phyloP scores from a whole-genome alignment of 202 grass and related monocot genomes.

The Musa balbisiana region DNA sequence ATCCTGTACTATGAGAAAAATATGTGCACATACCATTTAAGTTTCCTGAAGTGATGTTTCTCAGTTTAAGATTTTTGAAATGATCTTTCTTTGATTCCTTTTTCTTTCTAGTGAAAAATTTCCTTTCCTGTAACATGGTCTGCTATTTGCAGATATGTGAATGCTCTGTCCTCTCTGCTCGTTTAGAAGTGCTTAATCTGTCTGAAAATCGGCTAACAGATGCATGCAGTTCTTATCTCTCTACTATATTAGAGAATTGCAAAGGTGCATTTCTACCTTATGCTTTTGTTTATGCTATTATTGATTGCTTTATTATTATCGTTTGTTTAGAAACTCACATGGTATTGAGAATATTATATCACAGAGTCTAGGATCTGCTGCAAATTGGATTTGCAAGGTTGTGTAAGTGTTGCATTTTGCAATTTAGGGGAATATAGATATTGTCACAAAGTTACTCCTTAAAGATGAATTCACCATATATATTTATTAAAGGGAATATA shows the following conservation, averaged over 20 bases:
- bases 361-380: too few relatives aligned
- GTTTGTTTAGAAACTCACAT: not conserved
- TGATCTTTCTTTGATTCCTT: not conserved
- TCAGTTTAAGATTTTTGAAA: not conserved
- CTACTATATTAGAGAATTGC: conserved; percentile 76
- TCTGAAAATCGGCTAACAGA: conserved; percentile 94
- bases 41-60: not conserved
- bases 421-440: not conserved
- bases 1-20: not conserved
- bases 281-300: not conserved
- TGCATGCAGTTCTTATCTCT: conserved; percentile 92
- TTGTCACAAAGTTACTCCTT: not conserved
- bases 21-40: not conserved
- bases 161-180: conserved; percentile 59
- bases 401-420: not conserved
- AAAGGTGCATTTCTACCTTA: conserved; percentile 48
- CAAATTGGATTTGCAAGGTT: not conserved
- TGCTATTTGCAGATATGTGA: conserved; percentile 63
- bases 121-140: not conserved
- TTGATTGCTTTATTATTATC: not conserved
- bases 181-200: conserved; percentile 93
- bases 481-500: not conserved
- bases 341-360: not conserved
- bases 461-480: not conserved
- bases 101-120: conserved; percentile 10